Conservation (phyloP, 495 filamentous ascomycete genomes). For the Choiromyces venosus region DNA sequence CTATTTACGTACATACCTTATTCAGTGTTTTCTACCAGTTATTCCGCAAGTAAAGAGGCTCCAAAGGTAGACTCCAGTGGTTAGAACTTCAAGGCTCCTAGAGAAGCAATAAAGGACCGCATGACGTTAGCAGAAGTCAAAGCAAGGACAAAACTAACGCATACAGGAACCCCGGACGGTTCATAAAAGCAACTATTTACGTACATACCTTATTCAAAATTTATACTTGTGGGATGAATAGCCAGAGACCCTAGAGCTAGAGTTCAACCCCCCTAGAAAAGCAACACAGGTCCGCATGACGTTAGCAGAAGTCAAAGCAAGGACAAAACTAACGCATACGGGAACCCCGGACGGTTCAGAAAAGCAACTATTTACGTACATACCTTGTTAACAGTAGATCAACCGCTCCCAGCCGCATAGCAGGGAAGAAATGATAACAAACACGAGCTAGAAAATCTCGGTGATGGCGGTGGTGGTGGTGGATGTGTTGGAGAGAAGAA, state of each 20-base stretch:
- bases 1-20: neutral
- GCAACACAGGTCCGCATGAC: neutral
- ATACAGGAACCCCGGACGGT: neutral
- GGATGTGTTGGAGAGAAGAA: neutral
- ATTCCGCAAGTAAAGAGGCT: no score
- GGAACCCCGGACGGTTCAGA: neutral
- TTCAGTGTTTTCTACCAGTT: neutral
- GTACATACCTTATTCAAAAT: neutral
- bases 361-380: conserved; percentile 1
- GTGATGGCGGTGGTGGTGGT: neutral
- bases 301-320: conserved; percentile 1
- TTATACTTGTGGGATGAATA: no score
- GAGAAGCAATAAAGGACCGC: neutral
- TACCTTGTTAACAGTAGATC: neutral
- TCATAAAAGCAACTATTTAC: neutral
- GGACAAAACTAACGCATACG: neutral
- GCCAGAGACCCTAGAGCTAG: no score
- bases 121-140: neutral
- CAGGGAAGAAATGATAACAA: neutral
- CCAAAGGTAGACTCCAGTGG: no score
- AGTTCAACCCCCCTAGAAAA: no score
- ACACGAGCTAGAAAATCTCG: neutral
- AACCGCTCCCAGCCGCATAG: neutral
- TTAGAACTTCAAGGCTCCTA: neutral
- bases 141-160: neutral